Evolutionary conservation across 306 rosid genomes (phyloP), one percentile per base, ranked within the genome.

Genomic region (Cicer pinnatifidum): DNA sequence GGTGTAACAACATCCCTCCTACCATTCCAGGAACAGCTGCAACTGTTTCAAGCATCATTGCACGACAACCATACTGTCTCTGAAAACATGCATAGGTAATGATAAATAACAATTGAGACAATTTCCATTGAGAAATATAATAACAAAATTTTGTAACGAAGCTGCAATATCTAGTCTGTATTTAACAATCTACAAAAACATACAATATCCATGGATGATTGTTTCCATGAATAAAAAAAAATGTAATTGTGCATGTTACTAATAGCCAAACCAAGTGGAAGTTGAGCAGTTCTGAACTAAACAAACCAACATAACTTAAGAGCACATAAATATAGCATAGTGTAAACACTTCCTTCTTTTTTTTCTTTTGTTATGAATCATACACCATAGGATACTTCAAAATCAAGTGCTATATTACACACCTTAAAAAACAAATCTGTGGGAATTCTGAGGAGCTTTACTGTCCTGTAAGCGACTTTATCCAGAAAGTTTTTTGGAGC

Each of bases 1-100:
- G 73, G 77, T 89, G 96, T 64, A 89, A 81, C 60, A 87, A 77
- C 85, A 87, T 86, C 72, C 96, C 96, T 84, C 96, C 95, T 1
- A 87, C 95, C 91, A 89, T 85, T 37, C 91, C 95, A 12, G 95
- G 95, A 5, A 89, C 95, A 9, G 83, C 96, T 13, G 96, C 96
- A 58, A 89, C 89, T 9, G 96, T 89, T 80, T 89, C 96, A 73
- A 87, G 82, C 96, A 89, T 89, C 96, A 89, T 89, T 6, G 92
- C 96, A 6, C 76, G 96, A 47, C 96, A 89, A 6, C 92, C 96
- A 73, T 87, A 87, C 40, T 86, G 85, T 41, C 88, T 85, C 96
- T 88, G 83, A 72, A 64, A 66, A 15, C 11, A 35, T 9, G 11
- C 33, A 12, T 23, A 38, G 40, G 53, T 40, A 57, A 8, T 69